phyloP scores from a whole-genome alignment of 108 stramenopile species.

The Halocafeteria seosinensis region DNA sequence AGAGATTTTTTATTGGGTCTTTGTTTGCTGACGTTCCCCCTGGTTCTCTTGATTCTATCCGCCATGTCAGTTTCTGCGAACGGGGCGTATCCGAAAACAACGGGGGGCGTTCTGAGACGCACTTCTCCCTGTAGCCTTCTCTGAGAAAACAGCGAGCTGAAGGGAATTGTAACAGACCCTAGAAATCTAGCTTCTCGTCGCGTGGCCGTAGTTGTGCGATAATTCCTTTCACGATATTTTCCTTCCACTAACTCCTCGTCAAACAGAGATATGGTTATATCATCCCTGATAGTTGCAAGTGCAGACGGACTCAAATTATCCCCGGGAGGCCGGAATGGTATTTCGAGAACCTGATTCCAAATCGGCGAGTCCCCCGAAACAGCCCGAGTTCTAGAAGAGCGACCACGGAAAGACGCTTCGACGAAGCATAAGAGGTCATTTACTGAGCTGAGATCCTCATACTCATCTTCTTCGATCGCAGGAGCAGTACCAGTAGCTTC shows the following conservation, averaged over 20 bases:
- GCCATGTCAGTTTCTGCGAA: not conserved
- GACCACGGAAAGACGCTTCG: not conserved
- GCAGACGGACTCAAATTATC: conserved; percentile 21
- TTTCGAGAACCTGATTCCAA: conserved; percentile 1
- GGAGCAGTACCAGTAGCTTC: not conserved
- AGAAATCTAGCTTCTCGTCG: conserved; percentile 38
- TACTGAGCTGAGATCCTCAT: not conserved
- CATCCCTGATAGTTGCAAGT: conserved; percentile 27
- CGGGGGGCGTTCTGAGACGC: conserved; percentile 32
- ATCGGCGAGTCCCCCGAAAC: not conserved
- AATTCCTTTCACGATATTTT: conserved; percentile 21
- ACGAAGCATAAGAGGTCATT: not conserved
- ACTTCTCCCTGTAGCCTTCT: conserved; percentile 47
- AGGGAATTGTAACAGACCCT: conserved; percentile 36
- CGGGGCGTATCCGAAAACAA: conserved; percentile 41
- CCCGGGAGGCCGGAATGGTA: conserved; percentile 38
- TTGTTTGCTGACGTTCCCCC: no score
- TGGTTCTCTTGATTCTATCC: no score
- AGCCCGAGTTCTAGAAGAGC: not conserved
- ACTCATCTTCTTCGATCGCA: not conserved
- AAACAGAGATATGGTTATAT: conserved; percentile 37
- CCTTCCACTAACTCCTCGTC: conserved; percentile 37
- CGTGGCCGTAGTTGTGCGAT: conserved; percentile 38
- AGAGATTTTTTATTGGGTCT: no score
- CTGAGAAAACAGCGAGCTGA: conserved; percentile 34